Evolutionary conservation across 805 yeast species (phyloP).

Genomic region (Cyberlindnera mrakii): DNA sequence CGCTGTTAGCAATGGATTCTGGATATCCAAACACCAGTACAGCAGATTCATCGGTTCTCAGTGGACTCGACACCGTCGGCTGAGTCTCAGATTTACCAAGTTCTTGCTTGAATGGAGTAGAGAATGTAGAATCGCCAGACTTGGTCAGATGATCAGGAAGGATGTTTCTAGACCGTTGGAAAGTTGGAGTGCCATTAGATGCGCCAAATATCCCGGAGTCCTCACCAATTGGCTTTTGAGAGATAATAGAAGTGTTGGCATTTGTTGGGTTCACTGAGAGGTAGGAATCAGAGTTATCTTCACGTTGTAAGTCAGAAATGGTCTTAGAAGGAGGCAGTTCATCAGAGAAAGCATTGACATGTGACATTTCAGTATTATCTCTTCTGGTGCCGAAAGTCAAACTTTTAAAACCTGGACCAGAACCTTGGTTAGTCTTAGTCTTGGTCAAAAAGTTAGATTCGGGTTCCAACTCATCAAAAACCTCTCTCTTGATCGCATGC

Average conservation of each 20-base stretch:
- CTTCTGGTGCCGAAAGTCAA: conserved; percentile 34
- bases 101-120: no score
- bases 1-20: conserved; percentile 58
- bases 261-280: conserved; percentile 14
- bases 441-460: conserved; percentile 22
- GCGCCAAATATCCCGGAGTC: conserved; percentile 1
- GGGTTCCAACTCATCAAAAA: conserved; percentile 14
- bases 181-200: conserved; percentile 1
- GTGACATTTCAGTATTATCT: conserved; percentile 16
- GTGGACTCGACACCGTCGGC: no score
- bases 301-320: conserved; percentile 34
- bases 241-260: conserved; percentile 4
- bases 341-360: conserved; percentile 28
- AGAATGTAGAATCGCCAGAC: not conserved
- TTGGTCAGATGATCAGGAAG: not conserved
- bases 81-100: no score
- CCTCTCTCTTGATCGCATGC: conserved; percentile 37
- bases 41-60: conserved; percentile 42
- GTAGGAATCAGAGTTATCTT: conserved; percentile 25
- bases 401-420: conserved; percentile 30
- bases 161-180: not conserved
- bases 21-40: conserved; percentile 88
- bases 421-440: conserved; percentile 7
- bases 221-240: conserved; percentile 3
- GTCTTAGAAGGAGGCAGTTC: conserved; percentile 38